Evolutionary conservation across 805 yeast genomes (phyloP).

Genomic region (Saccharomycopsis schoenii): DNA sequence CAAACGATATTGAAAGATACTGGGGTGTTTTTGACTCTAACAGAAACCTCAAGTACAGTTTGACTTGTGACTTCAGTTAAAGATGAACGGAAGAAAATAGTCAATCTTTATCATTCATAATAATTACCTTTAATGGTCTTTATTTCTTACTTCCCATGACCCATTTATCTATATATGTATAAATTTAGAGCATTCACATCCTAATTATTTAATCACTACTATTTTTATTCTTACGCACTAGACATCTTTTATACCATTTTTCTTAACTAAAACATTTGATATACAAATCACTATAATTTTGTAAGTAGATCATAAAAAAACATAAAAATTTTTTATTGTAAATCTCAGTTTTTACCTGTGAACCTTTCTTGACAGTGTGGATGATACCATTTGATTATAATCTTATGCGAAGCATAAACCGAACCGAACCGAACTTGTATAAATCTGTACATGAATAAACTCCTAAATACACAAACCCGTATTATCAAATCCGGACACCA

Average conservation of each 20-base stretch:
- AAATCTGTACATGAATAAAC: too few species aligned
- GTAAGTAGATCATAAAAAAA: too few species aligned
- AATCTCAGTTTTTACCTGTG: too few species aligned
- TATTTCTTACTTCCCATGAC: background rate
- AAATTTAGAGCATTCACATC: background rate
- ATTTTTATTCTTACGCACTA: background rate
- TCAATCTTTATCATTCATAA: background rate
- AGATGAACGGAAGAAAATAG: background rate
- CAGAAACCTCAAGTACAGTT: slow-evolving; percentile 35
- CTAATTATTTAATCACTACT: background rate
- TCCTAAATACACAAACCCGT: too few species aligned
- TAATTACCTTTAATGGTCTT: background rate
- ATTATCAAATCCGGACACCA: too few species aligned
- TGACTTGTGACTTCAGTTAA: slow-evolving; percentile 37
- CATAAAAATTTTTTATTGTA: too few species aligned
- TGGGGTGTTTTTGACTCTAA: slow-evolving; percentile 82
- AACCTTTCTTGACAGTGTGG: too few species aligned
- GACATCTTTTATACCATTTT: background rate
- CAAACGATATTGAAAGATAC: slow-evolving; percentile 78
- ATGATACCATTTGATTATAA: too few species aligned
- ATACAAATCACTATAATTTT: too few species aligned
- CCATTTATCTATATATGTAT: background rate
- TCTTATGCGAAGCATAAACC: too few species aligned
- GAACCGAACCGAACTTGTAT: too few species aligned
- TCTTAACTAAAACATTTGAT: too few species aligned